phyloP scores from a whole-genome alignment of 495 filamentous ascomycete genomes.

The Penicillium taxi region DNA sequence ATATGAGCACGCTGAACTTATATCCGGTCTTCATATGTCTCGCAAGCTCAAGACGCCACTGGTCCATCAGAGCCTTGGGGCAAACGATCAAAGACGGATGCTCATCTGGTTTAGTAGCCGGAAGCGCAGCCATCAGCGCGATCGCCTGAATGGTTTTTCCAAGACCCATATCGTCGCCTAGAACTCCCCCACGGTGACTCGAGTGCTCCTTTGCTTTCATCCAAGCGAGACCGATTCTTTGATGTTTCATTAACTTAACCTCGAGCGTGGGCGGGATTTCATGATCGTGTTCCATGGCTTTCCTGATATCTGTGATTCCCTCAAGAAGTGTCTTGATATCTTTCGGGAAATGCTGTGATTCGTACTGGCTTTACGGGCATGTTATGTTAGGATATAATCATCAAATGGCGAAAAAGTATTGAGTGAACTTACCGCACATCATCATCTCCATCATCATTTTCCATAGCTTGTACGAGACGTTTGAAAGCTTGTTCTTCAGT shows the following conservation, averaged over 20 bases:
- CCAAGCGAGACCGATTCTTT: conserved; percentile 77
- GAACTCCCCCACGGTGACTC: conserved; percentile 70
- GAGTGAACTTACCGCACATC: no score
- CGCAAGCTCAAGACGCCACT: conserved; percentile 83
- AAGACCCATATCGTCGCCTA: conserved; percentile 91
- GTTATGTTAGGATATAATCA: conserved; percentile 2
- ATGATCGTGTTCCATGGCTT: conserved; percentile 54
- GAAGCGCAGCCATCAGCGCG: conserved; percentile 70
- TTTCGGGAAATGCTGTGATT: conserved; percentile 29
- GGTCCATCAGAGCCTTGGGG: conserved; percentile 77
- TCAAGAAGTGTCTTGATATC: conserved; percentile 62
- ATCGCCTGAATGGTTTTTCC: conserved; percentile 92
- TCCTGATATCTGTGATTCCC: conserved; percentile 67
- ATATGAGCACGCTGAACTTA: conserved; percentile 55
- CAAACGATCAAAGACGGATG: conserved; percentile 85
- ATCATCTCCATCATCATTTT: no score
- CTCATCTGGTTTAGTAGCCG: conserved; percentile 50
- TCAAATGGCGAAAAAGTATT: conserved; percentile 1
- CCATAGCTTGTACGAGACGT: no score
- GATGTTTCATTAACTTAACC: conserved; percentile 70
- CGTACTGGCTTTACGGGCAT: conserved; percentile 33
- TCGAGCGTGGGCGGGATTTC: conserved; percentile 66
- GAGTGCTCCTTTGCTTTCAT: conserved; percentile 74
- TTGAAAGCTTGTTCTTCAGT: no score
- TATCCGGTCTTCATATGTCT: conserved; percentile 54